Conservation (phyloP, 441 rosid genomes). For the Metrosideros polymorpha region DNA sequence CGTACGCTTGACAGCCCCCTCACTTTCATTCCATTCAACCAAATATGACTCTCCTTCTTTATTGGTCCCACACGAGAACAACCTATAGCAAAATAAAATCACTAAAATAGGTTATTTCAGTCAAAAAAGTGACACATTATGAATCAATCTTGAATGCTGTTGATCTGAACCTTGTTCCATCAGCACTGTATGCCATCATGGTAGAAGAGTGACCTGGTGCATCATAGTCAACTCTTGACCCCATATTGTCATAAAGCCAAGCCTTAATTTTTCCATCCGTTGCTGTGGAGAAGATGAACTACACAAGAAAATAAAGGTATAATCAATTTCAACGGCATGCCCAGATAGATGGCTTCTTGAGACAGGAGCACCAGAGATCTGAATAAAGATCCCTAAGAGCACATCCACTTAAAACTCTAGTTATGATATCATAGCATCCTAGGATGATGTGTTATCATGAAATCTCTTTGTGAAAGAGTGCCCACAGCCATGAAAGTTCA, state of each 20-base stretch:
- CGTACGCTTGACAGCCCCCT: constrained; percentile 55
- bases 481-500: not conserved
- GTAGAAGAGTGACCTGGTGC: constrained; percentile 74
- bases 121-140: not conserved
- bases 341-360: not conserved
- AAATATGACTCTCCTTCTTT: constrained; percentile 68
- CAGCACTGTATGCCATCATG: constrained; percentile 72
- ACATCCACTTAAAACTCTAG: not conserved
- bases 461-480: not conserved
- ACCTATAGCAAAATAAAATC: constrained; percentile 20
- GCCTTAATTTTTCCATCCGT: constrained; percentile 83
- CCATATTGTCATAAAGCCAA: constrained; percentile 63
- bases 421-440: not conserved
- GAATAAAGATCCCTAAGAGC: not conserved
- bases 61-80: constrained; percentile 78
- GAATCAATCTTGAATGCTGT: not conserved
- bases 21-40: constrained; percentile 92
- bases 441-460: not conserved
- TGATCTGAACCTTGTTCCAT: constrained; percentile 55
- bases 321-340: not conserved
- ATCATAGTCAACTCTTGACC: constrained; percentile 79
- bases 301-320: not conserved
- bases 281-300: constrained; percentile 82
- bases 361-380: not conserved
- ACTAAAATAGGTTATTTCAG: not conserved